These are phyloP conservation scores for Trifolium subterraneum DNA, from an alignment of 306 rosid species.

Conservation along the genomic window DNA sequence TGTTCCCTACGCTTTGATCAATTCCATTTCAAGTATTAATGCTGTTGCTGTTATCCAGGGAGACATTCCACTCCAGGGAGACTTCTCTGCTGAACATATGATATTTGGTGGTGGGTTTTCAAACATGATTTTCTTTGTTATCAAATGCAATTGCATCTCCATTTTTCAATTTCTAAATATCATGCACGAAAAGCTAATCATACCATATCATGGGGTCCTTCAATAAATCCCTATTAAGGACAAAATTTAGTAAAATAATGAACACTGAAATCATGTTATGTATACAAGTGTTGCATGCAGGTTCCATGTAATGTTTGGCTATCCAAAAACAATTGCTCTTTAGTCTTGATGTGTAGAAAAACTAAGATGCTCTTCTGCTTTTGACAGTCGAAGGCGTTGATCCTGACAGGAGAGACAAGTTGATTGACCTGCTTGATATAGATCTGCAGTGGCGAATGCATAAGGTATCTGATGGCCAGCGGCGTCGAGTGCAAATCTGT, in stretches of 20 bases:
- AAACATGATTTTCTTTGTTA: constrained; percentile 28
- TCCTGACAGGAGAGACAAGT: constrained; percentile 80
- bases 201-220: constrained; percentile 16
- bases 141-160: constrained; percentile 22
- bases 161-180: constrained; percentile 19
- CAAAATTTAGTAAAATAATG: background rate
- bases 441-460: constrained; percentile 96
- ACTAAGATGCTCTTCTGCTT: constrained; percentile 21
- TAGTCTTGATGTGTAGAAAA: constrained; percentile 24
- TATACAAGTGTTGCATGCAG: constrained; percentile 20
- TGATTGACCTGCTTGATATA: constrained; percentile 92
- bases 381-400: constrained; percentile 88
- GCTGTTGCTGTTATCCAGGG: constrained; percentile 63
- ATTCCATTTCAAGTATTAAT: constrained; percentile 37
- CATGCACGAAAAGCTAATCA: constrained; percentile 18
- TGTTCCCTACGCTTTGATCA: constrained; percentile 35
- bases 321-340: constrained; percentile 26
- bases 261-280: constrained; percentile 24
- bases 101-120: constrained; percentile 85
- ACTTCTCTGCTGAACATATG: constrained; percentile 98
- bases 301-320: constrained; percentile 18
- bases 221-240: constrained; percentile 3
- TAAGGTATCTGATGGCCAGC: constrained; percentile 97
- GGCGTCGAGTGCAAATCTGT: constrained; percentile 96
- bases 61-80: constrained; percentile 94